Percentiles rank a stretch among this genome's conserved stretches.
Evolutionary conservation across 148 eudicot species (phyloP).

Genomic region (Dysphania ambrosioides): DNA sequence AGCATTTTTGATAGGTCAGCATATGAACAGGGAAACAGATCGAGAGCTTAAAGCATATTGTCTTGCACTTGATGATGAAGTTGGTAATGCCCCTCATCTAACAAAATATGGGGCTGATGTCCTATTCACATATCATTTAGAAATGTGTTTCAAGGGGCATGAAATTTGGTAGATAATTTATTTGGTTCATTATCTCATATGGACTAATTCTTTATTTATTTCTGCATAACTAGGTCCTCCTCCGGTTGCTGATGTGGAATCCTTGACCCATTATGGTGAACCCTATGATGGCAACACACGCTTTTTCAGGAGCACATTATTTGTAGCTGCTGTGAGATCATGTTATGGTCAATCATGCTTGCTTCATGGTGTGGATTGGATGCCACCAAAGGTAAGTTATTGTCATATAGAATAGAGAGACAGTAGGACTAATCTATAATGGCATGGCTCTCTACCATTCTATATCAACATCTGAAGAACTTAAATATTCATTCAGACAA

Average conservation of each 20-base stretch:
- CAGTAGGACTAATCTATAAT: background rate
- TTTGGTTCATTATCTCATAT: conserved; percentile 1
- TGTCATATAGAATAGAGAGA: background rate
- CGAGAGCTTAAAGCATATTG: conserved; percentile 98
- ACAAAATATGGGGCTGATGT: conserved; percentile 20
- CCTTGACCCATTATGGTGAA: conserved; percentile 95
- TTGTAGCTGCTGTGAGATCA: conserved; percentile 96
- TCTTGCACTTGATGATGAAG: conserved; percentile 96
- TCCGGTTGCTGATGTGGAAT: conserved; percentile 82
- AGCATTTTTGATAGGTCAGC: conserved; percentile 93
- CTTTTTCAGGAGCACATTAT: conserved; percentile 89
- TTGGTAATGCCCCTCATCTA: conserved; percentile 44
- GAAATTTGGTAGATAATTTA: background rate
- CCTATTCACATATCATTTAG: conserved; percentile 15
- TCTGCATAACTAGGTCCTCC: conserved; percentile 52
- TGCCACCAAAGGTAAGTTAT: conserved; percentile 89
- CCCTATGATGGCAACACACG: conserved; percentile 99
- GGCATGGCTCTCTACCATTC: background rate
- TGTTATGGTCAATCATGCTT: conserved; percentile 90
- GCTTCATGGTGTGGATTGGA: conserved; percentile 99
- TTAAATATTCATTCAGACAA: background rate
- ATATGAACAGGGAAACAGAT: conserved; percentile 97
- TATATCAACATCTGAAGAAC: too few relatives aligned
- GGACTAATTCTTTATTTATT: background rate
- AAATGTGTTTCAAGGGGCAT: conserved; percentile 8